Evolutionary conservation across 345 rosid genomes (phyloP), one percentile per base, ranked within the genome.

Genomic region (Toxicodendron radicans): DNA sequence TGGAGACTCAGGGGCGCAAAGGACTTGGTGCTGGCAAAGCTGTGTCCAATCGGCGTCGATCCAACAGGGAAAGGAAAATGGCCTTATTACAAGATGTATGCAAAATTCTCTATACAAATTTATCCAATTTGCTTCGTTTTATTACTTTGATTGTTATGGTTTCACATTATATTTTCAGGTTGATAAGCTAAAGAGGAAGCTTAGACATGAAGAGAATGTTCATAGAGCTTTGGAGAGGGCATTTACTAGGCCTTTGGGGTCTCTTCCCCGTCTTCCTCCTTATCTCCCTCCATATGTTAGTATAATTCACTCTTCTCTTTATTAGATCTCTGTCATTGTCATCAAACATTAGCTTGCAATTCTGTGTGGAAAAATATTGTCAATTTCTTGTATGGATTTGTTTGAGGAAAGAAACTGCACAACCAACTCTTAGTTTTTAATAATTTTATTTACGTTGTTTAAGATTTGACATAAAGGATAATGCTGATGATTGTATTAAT

Each of bases 191-290:
- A 95, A 88, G 86, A 93, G 83, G 91, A 93, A 89, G 90, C 97
- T 95, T 10, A 89, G 90, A 79, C 94, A 89, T 43, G 98, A 95
- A 71, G 97, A 95, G 92, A 93, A 95, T 85, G 93, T n/a, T n/a
- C n/a, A n/a, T n/a, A n/a, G n/a, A n/a, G n/a, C n/a, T n/a, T n/a
- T n/a, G n/a, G n/a, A n/a, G n/a, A n/a, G n/a, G n/a, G n/a, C n/a
- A n/a, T n/a, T n/a, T n/a, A n/a, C n/a, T n/a, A n/a, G n/a, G n/a
- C n/a, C n/a, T n/a, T n/a, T n/a, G n/a, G n/a, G n/a, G n/a, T n/a
- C n/a, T n/a, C n/a, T n/a, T n/a, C n/a, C n/a, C n/a, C n/a, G n/a
- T n/a, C n/a, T n/a, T n/a, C n/a, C n/a, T n/a, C n/a, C n/a, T n/a
- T n/a, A n/a, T n/a, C n/a, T n/a, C n/a, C n/a, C n/a, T n/a, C n/a